Evolutionary conservation across 139 green algal genomes (phyloP).

Genomic region (Coelastrella sp.): DNA sequence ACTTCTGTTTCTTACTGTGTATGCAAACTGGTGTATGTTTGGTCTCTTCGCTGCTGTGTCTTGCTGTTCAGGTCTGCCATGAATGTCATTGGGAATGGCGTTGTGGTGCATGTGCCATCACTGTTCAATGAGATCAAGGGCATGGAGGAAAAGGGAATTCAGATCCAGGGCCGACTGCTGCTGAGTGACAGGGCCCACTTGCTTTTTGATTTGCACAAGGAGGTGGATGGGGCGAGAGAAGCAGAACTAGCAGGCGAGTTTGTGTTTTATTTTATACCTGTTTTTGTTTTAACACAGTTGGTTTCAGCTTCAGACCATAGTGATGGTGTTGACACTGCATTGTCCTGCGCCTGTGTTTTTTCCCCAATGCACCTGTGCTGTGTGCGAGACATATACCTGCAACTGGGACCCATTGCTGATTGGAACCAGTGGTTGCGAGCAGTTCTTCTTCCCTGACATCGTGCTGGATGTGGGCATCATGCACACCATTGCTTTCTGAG

Average conservation of each 20-base stretch:
- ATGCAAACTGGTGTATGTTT: neutral
- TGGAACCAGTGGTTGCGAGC: no score
- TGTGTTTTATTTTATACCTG: no score
- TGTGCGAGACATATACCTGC: no score
- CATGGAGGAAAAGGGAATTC: slow-evolving; percentile 67
- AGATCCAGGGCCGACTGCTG: slow-evolving; percentile 75
- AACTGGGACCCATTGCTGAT: no score
- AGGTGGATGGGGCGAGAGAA: slow-evolving; percentile 96
- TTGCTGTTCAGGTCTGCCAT: slow-evolving; percentile 62
- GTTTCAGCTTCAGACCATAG: no score
- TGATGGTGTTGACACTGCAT: no score
- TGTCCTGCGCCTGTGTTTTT: no score
- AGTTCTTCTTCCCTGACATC: no score
- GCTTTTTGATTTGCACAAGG: slow-evolving; percentile 99
- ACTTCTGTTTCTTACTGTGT: neutral
- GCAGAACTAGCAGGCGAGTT: slow-evolving; percentile 82
- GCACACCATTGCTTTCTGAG: no score
- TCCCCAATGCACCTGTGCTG: no score
- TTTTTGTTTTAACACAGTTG: no score
- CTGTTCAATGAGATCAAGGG: slow-evolving; percentile 95
- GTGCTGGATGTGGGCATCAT: no score
- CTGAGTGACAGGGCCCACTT: slow-evolving; percentile 94
- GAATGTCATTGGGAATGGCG: slow-evolving; percentile 97
- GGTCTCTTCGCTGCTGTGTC: neutral
- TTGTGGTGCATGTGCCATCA: slow-evolving; percentile 95